These are phyloP conservation scores for Hortaea werneckii DNA, from an alignment of 2,329 filamentous ascomycete genomes.

Conservation along the genomic window DNA sequence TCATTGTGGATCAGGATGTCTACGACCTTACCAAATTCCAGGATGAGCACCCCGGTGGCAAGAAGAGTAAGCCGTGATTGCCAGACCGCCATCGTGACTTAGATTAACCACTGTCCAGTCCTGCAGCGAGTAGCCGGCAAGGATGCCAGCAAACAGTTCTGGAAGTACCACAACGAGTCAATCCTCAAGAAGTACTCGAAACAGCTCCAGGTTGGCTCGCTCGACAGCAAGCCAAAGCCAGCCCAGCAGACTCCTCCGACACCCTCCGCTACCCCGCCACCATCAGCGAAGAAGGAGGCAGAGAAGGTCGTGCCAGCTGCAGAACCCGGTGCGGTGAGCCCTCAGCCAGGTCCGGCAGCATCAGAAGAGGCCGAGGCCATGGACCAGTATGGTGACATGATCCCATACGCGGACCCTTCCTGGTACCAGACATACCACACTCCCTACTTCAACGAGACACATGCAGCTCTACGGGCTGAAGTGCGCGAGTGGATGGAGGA, in stretches of 20 bases:
- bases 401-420: slow-evolving; percentile 83
- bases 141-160: slow-evolving; percentile 57
- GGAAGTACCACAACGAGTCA: slow-evolving; percentile 67
- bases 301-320: slow-evolving; percentile 48
- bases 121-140: slow-evolving; percentile 56
- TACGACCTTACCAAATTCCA: slow-evolving; percentile 74
- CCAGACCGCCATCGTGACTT: no score
- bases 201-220: slow-evolving; percentile 72
- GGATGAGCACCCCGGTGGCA: slow-evolving; percentile 44
- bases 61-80: slow-evolving; percentile 54
- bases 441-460: slow-evolving; percentile 90
- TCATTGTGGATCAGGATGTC: slow-evolving; percentile 88
- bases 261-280: slow-evolving; percentile 39
- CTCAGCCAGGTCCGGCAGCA: slow-evolving; percentile 29
- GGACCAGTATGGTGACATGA: slow-evolving; percentile 73
- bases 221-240: slow-evolving; percentile 69
- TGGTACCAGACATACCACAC: slow-evolving; percentile 73
- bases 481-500: slow-evolving; percentile 84
- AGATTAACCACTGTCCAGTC: no score
- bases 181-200: slow-evolving; percentile 73
- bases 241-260: slow-evolving; percentile 38
- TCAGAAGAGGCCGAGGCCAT: slow-evolving; percentile 58
- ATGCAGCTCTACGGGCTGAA: slow-evolving; percentile 82
- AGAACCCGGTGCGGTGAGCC: slow-evolving; percentile 44
- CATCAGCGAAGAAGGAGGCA: slow-evolving; percentile 34